Base-by-base conservation (phyloP, 352 stramenopile genomes). In the Globisporangium radiosum region DNA sequence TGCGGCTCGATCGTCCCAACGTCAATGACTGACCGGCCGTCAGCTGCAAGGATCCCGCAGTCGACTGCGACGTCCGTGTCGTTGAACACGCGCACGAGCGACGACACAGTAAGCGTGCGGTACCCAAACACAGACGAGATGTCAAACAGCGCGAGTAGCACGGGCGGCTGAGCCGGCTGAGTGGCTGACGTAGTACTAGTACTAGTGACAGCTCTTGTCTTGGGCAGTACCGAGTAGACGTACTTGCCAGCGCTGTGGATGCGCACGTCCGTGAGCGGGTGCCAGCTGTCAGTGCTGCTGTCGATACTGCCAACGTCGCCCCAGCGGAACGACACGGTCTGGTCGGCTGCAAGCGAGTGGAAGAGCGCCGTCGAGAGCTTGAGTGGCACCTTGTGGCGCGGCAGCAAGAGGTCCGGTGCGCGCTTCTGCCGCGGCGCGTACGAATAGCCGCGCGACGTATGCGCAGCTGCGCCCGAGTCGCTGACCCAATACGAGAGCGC, bases 201-300 rank as follows among this genome's bases (percentile, higher is more conserved):
- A 33, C 11, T 6, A 17, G 43, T 15, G 36, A 49, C 10, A 9
- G 60, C 45, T 1, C 43, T 37, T 11, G 52, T 15, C 52, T 54
- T 52, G 9, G 79, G 66, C 7, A 82, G 66, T 33, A 94, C 64
- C 4, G 79, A 81, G 56, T 92, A 91, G 0, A 94, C 70, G 52
- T 87, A 92, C 53, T 89, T 90, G 14, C 85, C 82, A 33, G 77
- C 75, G 40, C 78, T 86, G 38, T 87, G 78, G 52, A 92, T 90
- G 2, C 81, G 77, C 17, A 94, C 77, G 39, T 92, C 80, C 5
- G 76, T 91, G 0, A 94, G 50, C 3, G 85, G 83, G 53, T 90
- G 65, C 85, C 85, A 94, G 5, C 75, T 63, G 11, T 78, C 76
- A 33, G 25, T 33, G 25, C 25, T 33, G 25, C 25, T 33, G 25